These are phyloP conservation scores for Phaseolus coccineus DNA, from an alignment of 331 rosid genomes.

Conservation along the genomic window DNA sequence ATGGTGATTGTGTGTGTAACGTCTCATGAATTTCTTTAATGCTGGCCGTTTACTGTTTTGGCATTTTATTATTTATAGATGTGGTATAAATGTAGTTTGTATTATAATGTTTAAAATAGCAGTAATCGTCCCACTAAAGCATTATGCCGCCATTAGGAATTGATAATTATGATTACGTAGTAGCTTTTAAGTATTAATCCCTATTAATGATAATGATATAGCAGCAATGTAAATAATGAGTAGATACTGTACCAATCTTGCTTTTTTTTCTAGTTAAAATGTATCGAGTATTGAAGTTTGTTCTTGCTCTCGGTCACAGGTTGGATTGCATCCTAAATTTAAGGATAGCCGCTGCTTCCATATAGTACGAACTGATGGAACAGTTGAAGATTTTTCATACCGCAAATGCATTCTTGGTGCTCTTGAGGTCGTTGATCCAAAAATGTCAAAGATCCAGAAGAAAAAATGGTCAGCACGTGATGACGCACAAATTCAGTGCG, in stretches of 20 bases:
- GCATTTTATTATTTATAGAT: neutral
- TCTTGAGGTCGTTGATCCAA: constrained; percentile 68
- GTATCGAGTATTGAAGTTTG: neutral
- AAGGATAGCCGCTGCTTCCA: constrained; percentile 71
- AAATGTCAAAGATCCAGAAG: constrained; percentile 57
- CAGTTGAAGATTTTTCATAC: constrained; percentile 83
- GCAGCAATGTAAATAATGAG: constrained; percentile 1
- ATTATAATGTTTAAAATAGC: neutral
- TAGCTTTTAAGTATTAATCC: neutral
- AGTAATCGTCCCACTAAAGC: neutral
- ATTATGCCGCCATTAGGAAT: neutral
- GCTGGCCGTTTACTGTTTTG: neutral
- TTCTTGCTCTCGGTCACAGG: constrained; percentile 49
- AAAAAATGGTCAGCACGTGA: constrained; percentile 47
- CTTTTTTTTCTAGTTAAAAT: constrained; percentile 12
- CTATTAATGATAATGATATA: constrained; percentile 11
- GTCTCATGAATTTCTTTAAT: neutral
- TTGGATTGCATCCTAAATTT: constrained; percentile 66
- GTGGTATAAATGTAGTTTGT: neutral
- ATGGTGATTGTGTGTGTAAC: neutral
- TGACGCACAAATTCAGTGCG: constrained; percentile 9
- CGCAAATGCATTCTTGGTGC: constrained; percentile 82
- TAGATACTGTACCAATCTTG: constrained; percentile 11
- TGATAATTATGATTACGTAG: neutral
- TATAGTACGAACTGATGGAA: constrained; percentile 70